These are phyloP conservation scores for Magnusiomyces paraingens DNA, from an alignment of 1,139 yeast genomes.

Conservation along the genomic window DNA sequence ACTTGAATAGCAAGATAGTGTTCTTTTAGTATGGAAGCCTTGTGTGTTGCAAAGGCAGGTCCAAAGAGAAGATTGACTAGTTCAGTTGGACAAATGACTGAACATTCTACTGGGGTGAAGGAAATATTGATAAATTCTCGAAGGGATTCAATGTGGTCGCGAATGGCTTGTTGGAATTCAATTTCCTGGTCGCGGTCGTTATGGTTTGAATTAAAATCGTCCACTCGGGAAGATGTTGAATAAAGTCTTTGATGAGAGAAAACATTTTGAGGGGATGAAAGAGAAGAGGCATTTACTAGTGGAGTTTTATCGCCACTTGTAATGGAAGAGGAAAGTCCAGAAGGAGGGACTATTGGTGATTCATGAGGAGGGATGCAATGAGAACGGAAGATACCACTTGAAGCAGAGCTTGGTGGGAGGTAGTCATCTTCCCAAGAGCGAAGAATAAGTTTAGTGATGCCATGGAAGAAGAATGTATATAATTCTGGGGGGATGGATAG, in stretches of 20 bases:
- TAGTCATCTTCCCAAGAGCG: conserved; percentile 21
- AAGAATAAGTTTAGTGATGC: conserved; percentile 27
- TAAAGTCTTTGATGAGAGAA: background rate
- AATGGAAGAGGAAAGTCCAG: background rate
- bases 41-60: conserved; percentile 32
- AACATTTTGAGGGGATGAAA: background rate
- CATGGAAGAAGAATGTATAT: conserved; percentile 27
- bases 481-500: conserved; percentile 28
- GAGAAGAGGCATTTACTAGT: too few relatives aligned
- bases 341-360: background rate
- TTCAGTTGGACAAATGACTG: conserved; percentile 44
- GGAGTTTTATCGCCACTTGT: background rate
- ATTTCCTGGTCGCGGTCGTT: background rate
- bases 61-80: conserved; percentile 38
- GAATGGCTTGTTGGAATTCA: background rate
- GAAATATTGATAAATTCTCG: conserved; percentile 47
- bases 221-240: background rate
- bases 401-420: background rate
- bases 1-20: conserved; percentile 51
- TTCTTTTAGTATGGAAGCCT: conserved; percentile 37
- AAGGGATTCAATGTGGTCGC: conserved; percentile 19
- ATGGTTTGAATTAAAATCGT: background rate
- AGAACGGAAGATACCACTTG: background rate
- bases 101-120: conserved; percentile 51
- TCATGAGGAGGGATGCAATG: background rate